Conservation (phyloP, 257 asterid genomes). For the Rauvolfia tetraphylla region DNA sequence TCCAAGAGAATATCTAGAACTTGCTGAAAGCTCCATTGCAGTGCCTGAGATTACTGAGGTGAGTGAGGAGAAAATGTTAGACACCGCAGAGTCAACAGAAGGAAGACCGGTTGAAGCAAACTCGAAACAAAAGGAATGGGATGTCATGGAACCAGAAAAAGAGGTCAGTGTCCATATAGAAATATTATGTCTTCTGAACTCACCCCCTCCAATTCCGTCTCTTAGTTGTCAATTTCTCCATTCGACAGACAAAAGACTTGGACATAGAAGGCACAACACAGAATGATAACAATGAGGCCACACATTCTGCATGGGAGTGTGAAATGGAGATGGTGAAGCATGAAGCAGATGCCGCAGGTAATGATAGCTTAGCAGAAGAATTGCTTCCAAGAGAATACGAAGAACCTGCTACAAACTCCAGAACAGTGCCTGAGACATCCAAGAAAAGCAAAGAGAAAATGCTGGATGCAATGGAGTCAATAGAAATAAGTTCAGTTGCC, state of each 20-base stretch:
- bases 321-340: background rate
- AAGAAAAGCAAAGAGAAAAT: background rate
- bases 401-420: background rate
- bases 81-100: background rate
- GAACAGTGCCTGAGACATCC: background rate
- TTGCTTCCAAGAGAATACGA: constrained; percentile 1
- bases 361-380: background rate
- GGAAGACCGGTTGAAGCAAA: background rate
- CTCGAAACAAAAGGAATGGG: background rate
- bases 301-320: background rate
- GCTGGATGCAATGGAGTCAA: background rate
- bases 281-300: background rate
- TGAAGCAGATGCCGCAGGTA: background rate
- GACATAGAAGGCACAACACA: background rate
- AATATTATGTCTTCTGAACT: background rate
- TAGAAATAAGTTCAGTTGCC: background rate
- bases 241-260: constrained; percentile 1
- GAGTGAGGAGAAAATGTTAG: background rate
- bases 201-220: too few species aligned
- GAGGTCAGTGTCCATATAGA: constrained; percentile 5
- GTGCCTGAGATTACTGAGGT: background rate
- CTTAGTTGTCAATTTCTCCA: background rate
- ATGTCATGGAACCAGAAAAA: background rate
- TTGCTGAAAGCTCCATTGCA: background rate
- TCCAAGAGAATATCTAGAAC: constrained; percentile 1